Evolutionary conservation across 1,139 yeast species (phyloP).

Genomic region (Torulaspora pretoriensis): DNA sequence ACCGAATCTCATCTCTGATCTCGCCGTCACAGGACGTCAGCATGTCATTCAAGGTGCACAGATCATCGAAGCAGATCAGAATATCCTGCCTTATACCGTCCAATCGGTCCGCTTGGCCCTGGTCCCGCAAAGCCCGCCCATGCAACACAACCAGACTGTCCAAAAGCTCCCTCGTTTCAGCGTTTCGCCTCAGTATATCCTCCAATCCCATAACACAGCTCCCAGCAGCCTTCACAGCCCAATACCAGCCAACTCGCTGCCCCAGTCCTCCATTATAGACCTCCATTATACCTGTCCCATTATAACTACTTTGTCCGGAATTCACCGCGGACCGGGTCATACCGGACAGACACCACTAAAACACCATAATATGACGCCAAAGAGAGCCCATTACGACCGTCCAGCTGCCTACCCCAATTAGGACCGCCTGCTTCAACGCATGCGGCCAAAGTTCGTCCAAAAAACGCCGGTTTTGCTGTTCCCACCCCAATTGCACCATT

Average conservation of each 20-base stretch:
- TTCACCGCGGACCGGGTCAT: not conserved
- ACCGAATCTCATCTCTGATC: constrained; percentile 22
- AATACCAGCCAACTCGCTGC: not conserved
- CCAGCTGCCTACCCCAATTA: too few relatives aligned
- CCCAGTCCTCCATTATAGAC: too few relatives aligned
- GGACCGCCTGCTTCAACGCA: too few relatives aligned
- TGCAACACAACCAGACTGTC: constrained; percentile 22
- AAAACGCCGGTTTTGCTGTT: not conserved
- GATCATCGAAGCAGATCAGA: constrained; percentile 28
- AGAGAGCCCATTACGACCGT: too few relatives aligned
- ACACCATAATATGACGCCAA: not conserved
- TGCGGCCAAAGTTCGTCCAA: too few relatives aligned
- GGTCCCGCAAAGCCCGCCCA: constrained; percentile 22
- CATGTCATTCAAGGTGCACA: constrained; percentile 25
- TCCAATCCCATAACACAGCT: constrained; percentile 22
- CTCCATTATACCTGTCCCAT: not conserved
- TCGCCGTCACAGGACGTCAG: constrained; percentile 29
- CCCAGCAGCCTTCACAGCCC: not conserved
- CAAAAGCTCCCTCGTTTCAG: constrained; percentile 23
- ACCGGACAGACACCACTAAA: not conserved
- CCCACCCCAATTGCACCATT: not conserved
- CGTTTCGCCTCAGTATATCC: constrained; percentile 25
- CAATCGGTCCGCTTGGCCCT: constrained; percentile 15
- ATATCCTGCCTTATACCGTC: constrained; percentile 29
- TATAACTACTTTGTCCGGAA: not conserved